Conservation (phyloP, 202 grass and related monocot genomes). For the Zizania palustris region DNA sequence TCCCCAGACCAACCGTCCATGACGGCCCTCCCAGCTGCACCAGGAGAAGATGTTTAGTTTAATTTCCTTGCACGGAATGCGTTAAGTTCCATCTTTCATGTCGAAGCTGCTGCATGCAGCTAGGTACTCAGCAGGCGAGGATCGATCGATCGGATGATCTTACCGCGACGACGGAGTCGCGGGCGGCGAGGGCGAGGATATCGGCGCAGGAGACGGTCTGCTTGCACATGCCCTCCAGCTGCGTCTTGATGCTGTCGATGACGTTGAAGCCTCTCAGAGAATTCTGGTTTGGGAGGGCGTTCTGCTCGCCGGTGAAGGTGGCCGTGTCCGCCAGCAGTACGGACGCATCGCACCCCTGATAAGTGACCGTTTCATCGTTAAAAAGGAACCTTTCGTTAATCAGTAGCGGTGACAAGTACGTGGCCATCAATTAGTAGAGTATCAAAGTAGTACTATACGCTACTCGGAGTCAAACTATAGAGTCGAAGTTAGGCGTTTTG, state of each 20-base stretch:
- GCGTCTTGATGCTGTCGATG: slow-evolving; percentile 38
- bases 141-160: slow-evolving; percentile 21
- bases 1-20: slow-evolving; percentile 53
- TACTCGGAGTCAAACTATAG: not conserved
- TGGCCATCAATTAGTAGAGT: not conserved
- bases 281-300: not conserved
- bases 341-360: slow-evolving; percentile 73
- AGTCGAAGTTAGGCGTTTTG: not conserved
- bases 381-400: not conserved
- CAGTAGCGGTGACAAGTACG: not conserved
- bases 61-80: not conserved
- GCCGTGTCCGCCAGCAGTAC: slow-evolving; percentile 41
- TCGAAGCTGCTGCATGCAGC: no score
- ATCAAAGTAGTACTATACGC: not conserved
- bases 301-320: slow-evolving; percentile 38
- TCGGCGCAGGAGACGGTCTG: slow-evolving; percentile 91
- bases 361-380: not conserved
- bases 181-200: slow-evolving; percentile 68
- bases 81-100: not conserved
- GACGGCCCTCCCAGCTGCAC: slow-evolving; percentile 49
- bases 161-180: slow-evolving; percentile 55
- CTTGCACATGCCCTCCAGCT: slow-evolving; percentile 16
- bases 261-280: slow-evolving; percentile 33
- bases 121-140: not conserved
- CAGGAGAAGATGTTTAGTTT: not conserved